Percentiles rank a stretch among this genome's conserved stretches.
These are phyloP conservation scores for Naematelia aurantialba DNA, from an alignment of 768 basidiomycete species.

Conservation along the genomic window DNA sequence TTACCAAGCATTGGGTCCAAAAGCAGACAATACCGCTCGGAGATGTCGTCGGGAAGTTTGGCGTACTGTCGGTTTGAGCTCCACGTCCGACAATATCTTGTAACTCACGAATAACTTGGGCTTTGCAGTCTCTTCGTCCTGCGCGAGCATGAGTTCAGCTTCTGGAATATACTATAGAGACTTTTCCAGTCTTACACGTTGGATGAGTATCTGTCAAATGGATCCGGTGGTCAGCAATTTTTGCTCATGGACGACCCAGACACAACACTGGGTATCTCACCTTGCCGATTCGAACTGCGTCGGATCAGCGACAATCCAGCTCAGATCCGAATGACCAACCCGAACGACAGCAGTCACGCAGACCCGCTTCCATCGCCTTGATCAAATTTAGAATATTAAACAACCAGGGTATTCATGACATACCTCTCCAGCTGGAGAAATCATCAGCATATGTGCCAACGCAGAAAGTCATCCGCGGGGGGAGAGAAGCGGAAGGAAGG, in stretches of 20 bases:
- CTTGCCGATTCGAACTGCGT: slow-evolving; percentile 75
- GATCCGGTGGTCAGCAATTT: slow-evolving; percentile 6
- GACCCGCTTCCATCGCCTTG: slow-evolving; percentile 94
- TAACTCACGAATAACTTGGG: slow-evolving; percentile 73
- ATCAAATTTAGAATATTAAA: neutral
- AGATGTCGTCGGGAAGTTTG: slow-evolving; percentile 90
- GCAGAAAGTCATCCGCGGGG: neutral
- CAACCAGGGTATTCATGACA: neutral
- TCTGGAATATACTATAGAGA: neutral
- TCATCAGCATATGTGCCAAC: neutral
- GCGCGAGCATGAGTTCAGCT: slow-evolving; percentile 4
- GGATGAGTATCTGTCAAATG: slow-evolving; percentile 71
- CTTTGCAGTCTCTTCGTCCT: slow-evolving; percentile 92
- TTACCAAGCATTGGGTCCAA: slow-evolving; percentile 95
- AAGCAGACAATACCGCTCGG: slow-evolving; percentile 82
- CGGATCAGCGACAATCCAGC: slow-evolving; percentile 1
- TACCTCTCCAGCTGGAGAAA: slow-evolving; percentile 44
- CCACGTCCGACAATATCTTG: neutral
- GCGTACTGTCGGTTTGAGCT: slow-evolving; percentile 41
- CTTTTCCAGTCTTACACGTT: slow-evolving; percentile 62
- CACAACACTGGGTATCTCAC: slow-evolving; percentile 15
- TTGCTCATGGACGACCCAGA: too few species aligned
- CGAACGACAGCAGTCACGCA: slow-evolving; percentile 84
- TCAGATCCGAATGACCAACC: slow-evolving; percentile 56
- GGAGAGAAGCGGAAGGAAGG: neutral